Conservation (phyloP, 2,329 filamentous ascomycete genomes). For the Penicillium aurantiogriseum region DNA sequence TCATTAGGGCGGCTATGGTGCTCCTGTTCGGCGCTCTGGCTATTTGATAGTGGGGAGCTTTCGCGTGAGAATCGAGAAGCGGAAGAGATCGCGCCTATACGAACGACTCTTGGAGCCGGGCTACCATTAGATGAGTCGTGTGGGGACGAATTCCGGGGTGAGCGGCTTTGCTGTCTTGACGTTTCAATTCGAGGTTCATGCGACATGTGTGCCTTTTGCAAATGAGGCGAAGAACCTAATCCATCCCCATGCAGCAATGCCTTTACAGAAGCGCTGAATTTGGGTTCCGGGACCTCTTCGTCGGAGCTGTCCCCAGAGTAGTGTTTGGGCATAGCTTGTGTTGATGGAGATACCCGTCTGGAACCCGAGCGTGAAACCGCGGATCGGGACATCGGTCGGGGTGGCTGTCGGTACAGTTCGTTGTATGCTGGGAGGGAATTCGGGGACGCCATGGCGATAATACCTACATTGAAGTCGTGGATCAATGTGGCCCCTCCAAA, state of each 20-base stretch:
- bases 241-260: constrained; percentile 66
- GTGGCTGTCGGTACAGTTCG: constrained; percentile 35
- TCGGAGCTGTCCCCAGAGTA: constrained; percentile 79
- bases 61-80: constrained; percentile 36
- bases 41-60: constrained; percentile 40
- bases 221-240: constrained; percentile 50
- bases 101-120: constrained; percentile 43
- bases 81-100: constrained; percentile 36
- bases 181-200: constrained; percentile 27
- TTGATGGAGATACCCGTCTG: constrained; percentile 33
- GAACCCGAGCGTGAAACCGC: constrained; percentile 36
- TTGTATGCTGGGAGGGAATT: constrained; percentile 39
- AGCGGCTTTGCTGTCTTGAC: constrained; percentile 34
- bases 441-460: constrained; percentile 36
- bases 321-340: constrained; percentile 25
- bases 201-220: constrained; percentile 29
- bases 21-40: constrained; percentile 32
- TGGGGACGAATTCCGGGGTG: constrained; percentile 37
- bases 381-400: constrained; percentile 40
- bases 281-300: constrained; percentile 86
- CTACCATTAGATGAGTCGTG: constrained; percentile 42
- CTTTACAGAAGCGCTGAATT: constrained; percentile 88
- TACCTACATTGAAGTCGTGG: constrained; percentile 29
- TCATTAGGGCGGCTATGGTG: constrained; percentile 32
- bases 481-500: constrained; percentile 27